phyloP scores from a whole-genome alignment of 148 eudicot species.

The Suaeda aralocaspica region DNA sequence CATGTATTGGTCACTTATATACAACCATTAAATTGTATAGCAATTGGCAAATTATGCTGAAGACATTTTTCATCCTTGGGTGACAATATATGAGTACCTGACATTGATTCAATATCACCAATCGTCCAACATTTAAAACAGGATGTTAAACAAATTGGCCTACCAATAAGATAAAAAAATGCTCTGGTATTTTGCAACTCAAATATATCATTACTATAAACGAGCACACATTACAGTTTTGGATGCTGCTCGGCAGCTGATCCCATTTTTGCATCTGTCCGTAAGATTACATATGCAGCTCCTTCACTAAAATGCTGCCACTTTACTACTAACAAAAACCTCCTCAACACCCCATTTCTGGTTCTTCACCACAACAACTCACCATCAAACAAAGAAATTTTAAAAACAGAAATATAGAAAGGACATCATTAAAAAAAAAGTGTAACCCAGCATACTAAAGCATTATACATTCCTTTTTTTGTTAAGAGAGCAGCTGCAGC shows the following conservation, averaged over 20 bases:
- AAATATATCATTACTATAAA: conserved; percentile 19
- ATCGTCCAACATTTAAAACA: neutral
- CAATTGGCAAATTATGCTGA: too few relatives aligned
- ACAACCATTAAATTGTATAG: too few relatives aligned
- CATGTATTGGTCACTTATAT: too few relatives aligned
- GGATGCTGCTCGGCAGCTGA: conserved; percentile 27
- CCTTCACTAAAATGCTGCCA: conserved; percentile 4
- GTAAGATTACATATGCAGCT: conserved; percentile 14
- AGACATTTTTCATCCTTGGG: too few relatives aligned
- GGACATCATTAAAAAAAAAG: neutral
- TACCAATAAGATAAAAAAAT: neutral
- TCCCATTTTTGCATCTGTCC: conserved; percentile 10
- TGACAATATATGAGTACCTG: too few relatives aligned
- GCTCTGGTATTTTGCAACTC: conserved; percentile 1
- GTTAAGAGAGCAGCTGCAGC: conserved; percentile 22
- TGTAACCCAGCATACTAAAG: conserved; percentile 15
- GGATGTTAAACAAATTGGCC: neutral
- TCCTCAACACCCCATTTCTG: neutral
- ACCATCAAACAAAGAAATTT: conserved; percentile 5
- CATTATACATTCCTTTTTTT: neutral
- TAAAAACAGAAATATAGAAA: neutral
- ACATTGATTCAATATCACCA: too few relatives aligned
- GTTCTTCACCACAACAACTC: conserved; percentile 7
- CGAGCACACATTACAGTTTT: conserved; percentile 24
- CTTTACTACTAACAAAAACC: conserved; percentile 10